Percentiles rank a stretch among this genome's conserved stretches.
phyloP scores from a whole-genome alignment of 192 early-diverging fungal genomes.

The Coemansia sp. region DNA sequence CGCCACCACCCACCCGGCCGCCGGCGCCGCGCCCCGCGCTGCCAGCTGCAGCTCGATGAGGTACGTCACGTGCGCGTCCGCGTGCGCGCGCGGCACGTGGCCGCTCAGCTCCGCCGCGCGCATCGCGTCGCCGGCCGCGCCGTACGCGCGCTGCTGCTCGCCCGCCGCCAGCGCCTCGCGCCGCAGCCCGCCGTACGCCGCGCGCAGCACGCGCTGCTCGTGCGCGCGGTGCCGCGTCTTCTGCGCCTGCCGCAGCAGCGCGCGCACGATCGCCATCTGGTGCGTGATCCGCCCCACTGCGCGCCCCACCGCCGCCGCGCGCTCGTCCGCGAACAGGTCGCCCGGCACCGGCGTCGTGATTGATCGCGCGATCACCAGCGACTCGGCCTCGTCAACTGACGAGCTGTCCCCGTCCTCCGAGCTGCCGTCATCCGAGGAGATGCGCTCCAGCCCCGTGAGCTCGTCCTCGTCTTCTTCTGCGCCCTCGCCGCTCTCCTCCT shows the following conservation, averaged over 20 bases:
- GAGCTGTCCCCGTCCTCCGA: slow-evolving; percentile 5
- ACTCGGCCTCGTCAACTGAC: slow-evolving; percentile 33
- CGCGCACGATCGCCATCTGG: slow-evolving; percentile 65
- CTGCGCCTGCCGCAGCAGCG: slow-evolving; percentile 62
- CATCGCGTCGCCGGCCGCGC: slow-evolving; percentile 59
- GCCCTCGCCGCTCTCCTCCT: background rate
- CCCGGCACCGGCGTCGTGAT: slow-evolving; percentile 62
- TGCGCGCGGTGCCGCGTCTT: slow-evolving; percentile 49
- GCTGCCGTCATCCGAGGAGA: background rate
- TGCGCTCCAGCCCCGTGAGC: background rate
- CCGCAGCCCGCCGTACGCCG: slow-evolving; percentile 52
- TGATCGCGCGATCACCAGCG: slow-evolving; percentile 44
- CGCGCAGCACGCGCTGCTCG: slow-evolving; percentile 62
- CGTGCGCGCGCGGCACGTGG: slow-evolving; percentile 27
- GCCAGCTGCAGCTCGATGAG: slow-evolving; percentile 64
- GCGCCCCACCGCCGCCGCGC: slow-evolving; percentile 51
- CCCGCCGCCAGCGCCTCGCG: slow-evolving; percentile 57
- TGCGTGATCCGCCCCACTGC: slow-evolving; percentile 56
- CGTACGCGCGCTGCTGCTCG: slow-evolving; percentile 64
- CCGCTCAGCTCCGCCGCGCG: slow-evolving; percentile 47
- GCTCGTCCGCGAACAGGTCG: slow-evolving; percentile 60
- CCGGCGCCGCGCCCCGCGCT: slow-evolving; percentile 3
- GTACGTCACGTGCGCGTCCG: slow-evolving; percentile 22
- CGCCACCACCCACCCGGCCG: slow-evolving; percentile 65
- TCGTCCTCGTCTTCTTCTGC: slow-evolving; percentile 1